Evolutionary conservation across 2,329 filamentous ascomycete genomes (phyloP).

Genomic region (Blastomyces parvus): DNA sequence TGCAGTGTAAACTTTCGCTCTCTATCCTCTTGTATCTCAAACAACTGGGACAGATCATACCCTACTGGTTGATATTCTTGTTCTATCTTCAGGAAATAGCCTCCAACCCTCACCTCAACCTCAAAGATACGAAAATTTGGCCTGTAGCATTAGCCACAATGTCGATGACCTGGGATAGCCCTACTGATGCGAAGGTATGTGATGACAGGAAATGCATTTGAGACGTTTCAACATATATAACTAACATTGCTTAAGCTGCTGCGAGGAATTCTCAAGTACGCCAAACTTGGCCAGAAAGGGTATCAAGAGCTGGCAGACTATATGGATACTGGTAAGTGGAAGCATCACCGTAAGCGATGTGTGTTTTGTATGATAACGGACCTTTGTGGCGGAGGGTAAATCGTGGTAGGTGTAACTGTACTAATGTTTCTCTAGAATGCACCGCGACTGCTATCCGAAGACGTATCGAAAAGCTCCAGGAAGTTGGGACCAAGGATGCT

Average conservation of each 20-base stretch:
- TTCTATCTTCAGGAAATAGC: not conserved
- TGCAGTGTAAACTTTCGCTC: not conserved
- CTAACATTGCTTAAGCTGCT: constrained; percentile 15
- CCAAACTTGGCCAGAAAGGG: constrained; percentile 14
- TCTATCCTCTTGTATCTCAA: not conserved
- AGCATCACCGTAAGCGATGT: not conserved
- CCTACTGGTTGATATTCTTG: not conserved
- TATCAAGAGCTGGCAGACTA: constrained; percentile 16
- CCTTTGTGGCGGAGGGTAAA: not conserved
- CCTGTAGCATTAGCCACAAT: constrained; percentile 13
- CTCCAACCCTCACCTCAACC: not conserved
- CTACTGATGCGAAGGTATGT: constrained; percentile 21
- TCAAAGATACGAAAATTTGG: not conserved
- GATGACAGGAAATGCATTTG: not conserved
- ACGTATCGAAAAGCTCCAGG: not conserved
- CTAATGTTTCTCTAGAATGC: not conserved
- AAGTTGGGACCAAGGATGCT: not conserved
- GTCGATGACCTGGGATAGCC: constrained; percentile 17
- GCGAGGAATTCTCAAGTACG: constrained; percentile 15
- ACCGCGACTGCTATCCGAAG: not conserved
- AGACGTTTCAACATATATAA: not conserved
- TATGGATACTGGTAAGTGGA: constrained; percentile 15
- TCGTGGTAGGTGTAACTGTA: not conserved
- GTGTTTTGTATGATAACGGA: not conserved
- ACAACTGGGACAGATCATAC: not conserved